Evolutionary conservation across 2,329 filamentous ascomycete genomes (phyloP).

Genomic region (Aspergillus udagawae): DNA sequence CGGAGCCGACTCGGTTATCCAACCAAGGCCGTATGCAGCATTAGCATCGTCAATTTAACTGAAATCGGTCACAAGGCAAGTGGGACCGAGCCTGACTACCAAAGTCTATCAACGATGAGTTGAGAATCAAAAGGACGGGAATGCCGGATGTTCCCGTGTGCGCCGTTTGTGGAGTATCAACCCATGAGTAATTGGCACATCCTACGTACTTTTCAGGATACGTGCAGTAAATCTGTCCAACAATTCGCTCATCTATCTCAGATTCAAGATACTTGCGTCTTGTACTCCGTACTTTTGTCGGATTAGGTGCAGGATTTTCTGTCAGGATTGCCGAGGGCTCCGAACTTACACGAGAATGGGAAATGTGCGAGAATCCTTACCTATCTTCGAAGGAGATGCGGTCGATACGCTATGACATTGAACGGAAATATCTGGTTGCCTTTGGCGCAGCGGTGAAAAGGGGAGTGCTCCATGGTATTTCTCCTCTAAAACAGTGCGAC

Average conservation of each 20-base stretch:
- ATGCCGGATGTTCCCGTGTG: neutral
- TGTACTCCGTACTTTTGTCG: neutral
- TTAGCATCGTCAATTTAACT: neutral
- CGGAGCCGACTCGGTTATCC: neutral
- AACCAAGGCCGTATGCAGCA: too few species aligned
- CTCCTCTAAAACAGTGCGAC: neutral
- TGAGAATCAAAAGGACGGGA: neutral
- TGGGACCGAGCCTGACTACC: neutral
- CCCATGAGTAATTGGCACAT: neutral
- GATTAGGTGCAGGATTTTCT: neutral
- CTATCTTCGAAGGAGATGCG: neutral
- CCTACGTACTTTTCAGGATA: neutral
- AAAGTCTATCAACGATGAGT: neutral
- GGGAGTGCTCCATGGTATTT: neutral
- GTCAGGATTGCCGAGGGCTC: neutral
- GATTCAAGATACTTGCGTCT: neutral
- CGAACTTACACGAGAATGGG: neutral
- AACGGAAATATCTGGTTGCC: neutral
- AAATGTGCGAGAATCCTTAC: neutral
- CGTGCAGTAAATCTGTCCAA: neutral
- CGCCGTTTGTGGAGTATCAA: neutral
- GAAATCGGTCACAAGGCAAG: neutral
- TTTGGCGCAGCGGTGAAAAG: too few species aligned
- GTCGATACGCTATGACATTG: neutral
- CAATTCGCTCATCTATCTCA: neutral